Evolutionary conservation across 805 yeast genomes (phyloP), one percentile per base, ranked within the genome.

Genomic region (Lipomyces yamanashiensis): DNA sequence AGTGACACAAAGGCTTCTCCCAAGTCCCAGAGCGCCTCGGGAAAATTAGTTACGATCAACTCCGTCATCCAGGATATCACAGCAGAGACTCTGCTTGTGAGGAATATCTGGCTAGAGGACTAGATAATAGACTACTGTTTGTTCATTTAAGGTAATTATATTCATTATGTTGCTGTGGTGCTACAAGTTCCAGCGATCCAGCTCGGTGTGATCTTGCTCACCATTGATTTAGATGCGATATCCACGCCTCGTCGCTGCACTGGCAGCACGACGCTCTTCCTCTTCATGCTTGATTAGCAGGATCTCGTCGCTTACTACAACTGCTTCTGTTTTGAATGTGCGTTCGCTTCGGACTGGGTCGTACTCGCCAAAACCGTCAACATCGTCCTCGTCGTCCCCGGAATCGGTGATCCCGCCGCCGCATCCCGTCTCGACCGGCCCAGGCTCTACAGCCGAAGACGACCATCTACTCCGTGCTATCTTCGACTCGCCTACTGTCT

Each of bases 381-480:
- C 58, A 19, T 40, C 48, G 13, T 10, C 57, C 23, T 23, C 48
- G 36, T 6, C 54, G 15, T 17, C 50, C 34, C 7, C 57, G 7
- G 55, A 37, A 39, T 15, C 41, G 28, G 40, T 23, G 40, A 23
- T 53, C 39, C 34, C 34, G 45, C 50, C 53, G 59, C 59, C 50
- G 39, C 59, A 37, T 23, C 54, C 59, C 23, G 47, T 36, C 54
- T 37, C 59, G 23, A 19, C 45, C 48, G 52, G 48, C 28, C 53
- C 54, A 7, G 40, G 57, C 39, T 41, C 54, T 3, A 55, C 58
- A 8, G 52, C 40, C 21, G 61, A 44, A 17, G 69, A 70, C 8
- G 72, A 70, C 49, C 52, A 50, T n/a, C 59, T 67, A n/a, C 59
- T 70, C 28, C 67, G 72, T n/a, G 65, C 61, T 8, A 64, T 71